These are phyloP conservation scores for Acer campestre DNA, from an alignment of 345 rosid genomes.

Conservation along the genomic window DNA sequence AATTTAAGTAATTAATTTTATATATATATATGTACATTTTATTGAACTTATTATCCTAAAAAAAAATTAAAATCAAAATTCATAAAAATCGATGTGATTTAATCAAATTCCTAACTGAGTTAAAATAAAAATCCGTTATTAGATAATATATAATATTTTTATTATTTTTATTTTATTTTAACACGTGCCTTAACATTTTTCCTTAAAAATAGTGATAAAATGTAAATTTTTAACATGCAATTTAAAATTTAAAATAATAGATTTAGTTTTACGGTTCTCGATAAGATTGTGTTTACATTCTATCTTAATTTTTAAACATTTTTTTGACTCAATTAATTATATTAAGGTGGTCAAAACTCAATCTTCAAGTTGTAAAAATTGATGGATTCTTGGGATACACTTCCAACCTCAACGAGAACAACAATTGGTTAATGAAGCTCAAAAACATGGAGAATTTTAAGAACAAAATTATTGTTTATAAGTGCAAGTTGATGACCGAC, in stretches of 20 bases:
- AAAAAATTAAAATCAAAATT: too few species aligned
- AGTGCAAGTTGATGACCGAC: slow-evolving; percentile 10
- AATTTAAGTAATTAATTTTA: too few species aligned
- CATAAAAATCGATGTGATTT: too few species aligned
- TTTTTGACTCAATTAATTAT: neutral
- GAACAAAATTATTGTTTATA: neutral
- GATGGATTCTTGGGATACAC: neutral
- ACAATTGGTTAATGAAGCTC: neutral
- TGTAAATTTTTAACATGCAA: too few species aligned
- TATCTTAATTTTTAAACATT: neutral
- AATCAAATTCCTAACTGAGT: too few species aligned
- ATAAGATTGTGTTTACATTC: slow-evolving; percentile 4
- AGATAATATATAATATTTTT: too few species aligned
- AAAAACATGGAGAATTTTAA: neutral
- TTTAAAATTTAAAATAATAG: neutral
- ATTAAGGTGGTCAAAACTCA: neutral
- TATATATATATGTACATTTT: too few species aligned
- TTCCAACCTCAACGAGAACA: neutral
- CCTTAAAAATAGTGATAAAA: too few species aligned
- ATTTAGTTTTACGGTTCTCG: neutral
- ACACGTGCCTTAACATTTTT: too few species aligned
- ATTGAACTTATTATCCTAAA: too few species aligned
- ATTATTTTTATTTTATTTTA: too few species aligned
- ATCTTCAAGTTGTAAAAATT: neutral
- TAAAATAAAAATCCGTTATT: too few species aligned